A percentile compares a stretch with the other conserved stretches of the same genome.
Evolutionary conservation across 1,139 yeast species (phyloP).

Genomic region (Hemisphaericaspora xylofermentans): DNA sequence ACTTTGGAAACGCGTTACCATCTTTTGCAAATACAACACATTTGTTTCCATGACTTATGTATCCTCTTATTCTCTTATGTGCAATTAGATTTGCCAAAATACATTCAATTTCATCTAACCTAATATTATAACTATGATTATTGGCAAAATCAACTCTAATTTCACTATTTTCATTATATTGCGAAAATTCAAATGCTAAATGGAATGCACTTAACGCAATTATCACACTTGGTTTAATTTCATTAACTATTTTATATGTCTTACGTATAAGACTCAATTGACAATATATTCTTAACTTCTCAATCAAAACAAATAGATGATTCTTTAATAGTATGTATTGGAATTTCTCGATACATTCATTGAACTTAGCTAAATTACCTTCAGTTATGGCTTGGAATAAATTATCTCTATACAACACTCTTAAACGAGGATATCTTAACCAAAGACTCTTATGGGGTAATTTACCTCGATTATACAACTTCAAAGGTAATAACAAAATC

Average conservation of each 20-base stretch:
- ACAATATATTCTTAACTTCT: conserved; percentile 52
- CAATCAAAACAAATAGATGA: conserved; percentile 63
- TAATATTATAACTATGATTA: conserved; percentile 13
- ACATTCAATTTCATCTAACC: conserved; percentile 65
- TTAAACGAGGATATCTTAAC: conserved; percentile 44
- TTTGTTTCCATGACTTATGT: conserved; percentile 71
- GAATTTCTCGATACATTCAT: conserved; percentile 40
- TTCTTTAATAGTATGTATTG: conserved; percentile 55
- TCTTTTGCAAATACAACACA: conserved; percentile 76
- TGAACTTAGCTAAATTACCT: conserved; percentile 59
- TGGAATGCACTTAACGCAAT: conserved; percentile 50
- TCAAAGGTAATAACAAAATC: conserved; percentile 54
- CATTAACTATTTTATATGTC: conserved; percentile 36
- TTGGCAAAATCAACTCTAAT: conserved; percentile 8
- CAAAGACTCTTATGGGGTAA: conserved; percentile 44
- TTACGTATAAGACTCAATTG: conserved; percentile 53
- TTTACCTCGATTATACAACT: conserved; percentile 41
- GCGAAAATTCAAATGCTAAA: conserved; percentile 45
- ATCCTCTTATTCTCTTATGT: conserved; percentile 71
- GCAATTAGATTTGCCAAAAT: conserved; percentile 66
- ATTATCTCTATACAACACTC: conserved; percentile 43
- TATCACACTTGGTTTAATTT: conserved; percentile 38
- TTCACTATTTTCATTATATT: conserved; percentile 14
- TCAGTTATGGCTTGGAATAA: conserved; percentile 47
- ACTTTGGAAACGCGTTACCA: conserved; percentile 60